Evolutionary conservation across 257 asterid genomes (phyloP), one percentile per base, ranked within the genome.

Genomic region (Gentiana dahurica): DNA sequence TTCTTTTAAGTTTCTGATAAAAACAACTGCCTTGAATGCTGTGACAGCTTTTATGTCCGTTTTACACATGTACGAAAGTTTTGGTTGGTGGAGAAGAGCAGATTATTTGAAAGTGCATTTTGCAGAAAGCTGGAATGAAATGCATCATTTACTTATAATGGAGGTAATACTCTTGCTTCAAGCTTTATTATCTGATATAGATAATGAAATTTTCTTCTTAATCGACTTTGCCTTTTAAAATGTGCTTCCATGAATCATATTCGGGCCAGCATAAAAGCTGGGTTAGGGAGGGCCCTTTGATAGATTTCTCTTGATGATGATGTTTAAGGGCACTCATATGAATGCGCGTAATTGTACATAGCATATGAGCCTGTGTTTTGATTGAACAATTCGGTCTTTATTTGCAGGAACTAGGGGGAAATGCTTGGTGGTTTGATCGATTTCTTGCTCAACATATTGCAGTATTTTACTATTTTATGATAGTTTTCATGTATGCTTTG

Each of bases 101-200:
- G 99, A 92, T 72, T 92, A 92, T 77, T 65, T 92, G 82, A 82
- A 92, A 72, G 99, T 88, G 69, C 99, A 92, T 72, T 92, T 92
- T 75, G 99, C 99, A 47, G 99, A 92, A 79, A 92, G 99, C 79
- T 92, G 97, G 97, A 92, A 92, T 69, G 99, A 92, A 85, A 88
- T 92, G 99, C 99, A 92, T 71, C 99, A 92, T 81, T 78, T 92
- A 61, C 99, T 92, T 68, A 92, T 92, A 63, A 92, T 92, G 99
- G 99, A 88, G 75, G 99, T 85, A 83, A 78, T 70, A 61, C 60
- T 65, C 60, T 33, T 55, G 56, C 60, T 37, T 51, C 49, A 58
- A 54, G 65, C 52, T 63, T 61, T 36, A 48, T 64, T 58, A 41
- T n/a, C 51, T 56, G 53, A 55, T 46, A 39, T 41, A 41, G 46